phyloP scores from a whole-genome alignment of 2,329 filamentous ascomycete species.

The Xylariaceae sp. region DNA sequence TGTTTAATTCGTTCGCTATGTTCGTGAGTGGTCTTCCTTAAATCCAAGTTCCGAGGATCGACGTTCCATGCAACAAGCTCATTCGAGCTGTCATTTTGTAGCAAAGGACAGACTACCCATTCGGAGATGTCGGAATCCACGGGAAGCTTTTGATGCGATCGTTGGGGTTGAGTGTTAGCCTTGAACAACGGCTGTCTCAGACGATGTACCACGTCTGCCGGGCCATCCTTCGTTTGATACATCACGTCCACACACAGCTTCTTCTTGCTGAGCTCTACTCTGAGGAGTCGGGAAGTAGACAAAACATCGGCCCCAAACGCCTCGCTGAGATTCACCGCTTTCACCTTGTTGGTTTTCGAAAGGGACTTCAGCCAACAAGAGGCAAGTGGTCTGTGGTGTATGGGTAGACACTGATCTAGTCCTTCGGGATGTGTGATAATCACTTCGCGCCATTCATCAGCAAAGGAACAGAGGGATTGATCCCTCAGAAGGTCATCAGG shows the following conservation, averaged over 20 bases:
- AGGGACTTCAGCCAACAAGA: conserved; percentile 23
- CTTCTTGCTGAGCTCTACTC: conserved; percentile 13
- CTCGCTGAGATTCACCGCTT: neutral
- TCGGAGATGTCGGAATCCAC: neutral
- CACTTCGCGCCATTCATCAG: conserved; percentile 26
- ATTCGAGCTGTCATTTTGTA: neutral
- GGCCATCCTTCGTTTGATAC: conserved; percentile 8
- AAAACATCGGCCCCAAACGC: neutral
- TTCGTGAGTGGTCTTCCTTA: neutral
- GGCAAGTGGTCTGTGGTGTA: conserved; percentile 17
- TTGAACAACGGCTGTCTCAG: conserved; percentile 18
- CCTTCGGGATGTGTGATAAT: conserved; percentile 13
- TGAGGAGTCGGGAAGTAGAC: neutral
- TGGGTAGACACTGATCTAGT: conserved; percentile 12
- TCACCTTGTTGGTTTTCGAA: neutral
- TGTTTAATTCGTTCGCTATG: conserved; percentile 1
- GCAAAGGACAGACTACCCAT: neutral
- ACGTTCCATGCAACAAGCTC: conserved; percentile 18
- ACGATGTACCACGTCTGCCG: neutral
- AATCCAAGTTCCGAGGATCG: neutral
- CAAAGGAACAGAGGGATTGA: conserved; percentile 21
- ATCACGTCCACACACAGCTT: conserved; percentile 21
- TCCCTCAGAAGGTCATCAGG: conserved; percentile 4
- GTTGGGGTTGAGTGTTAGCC: conserved; percentile 6
- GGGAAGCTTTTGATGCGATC: neutral